These are phyloP conservation scores for Arthrinium puccinioides DNA, from an alignment of 2,329 filamentous ascomycete genomes.

Conservation along the genomic window DNA sequence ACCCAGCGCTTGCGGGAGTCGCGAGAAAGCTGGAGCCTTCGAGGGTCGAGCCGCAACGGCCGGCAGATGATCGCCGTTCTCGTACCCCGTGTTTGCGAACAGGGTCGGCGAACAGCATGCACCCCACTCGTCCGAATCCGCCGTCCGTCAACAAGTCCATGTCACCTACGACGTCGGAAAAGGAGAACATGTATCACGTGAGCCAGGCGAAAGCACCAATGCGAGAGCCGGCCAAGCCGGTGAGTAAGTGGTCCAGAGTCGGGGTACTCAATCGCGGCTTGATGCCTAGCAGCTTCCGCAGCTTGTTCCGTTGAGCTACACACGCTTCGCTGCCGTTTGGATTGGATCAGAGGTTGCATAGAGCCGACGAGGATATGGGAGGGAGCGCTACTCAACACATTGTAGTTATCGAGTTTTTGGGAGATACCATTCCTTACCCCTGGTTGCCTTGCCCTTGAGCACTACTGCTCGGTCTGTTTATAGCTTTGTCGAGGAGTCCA, in stretches of 20 bases:
- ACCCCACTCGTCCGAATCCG: conserved; percentile 9
- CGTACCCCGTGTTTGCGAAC: conserved; percentile 7
- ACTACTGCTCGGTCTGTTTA: too few species aligned
- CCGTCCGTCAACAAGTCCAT: conserved; percentile 11
- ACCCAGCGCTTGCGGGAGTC: conserved; percentile 9
- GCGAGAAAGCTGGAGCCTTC: conserved; percentile 16
- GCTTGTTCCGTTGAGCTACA: conserved; percentile 32
- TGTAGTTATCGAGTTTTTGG: too few species aligned
- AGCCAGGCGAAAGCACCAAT: conserved; percentile 8
- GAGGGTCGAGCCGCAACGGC: conserved; percentile 13
- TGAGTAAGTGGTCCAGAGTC: conserved; percentile 29
- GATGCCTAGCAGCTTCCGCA: conserved; percentile 33
- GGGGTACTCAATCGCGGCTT: conserved; percentile 28
- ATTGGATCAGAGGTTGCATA: background rate
- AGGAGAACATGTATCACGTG: conserved; percentile 16
- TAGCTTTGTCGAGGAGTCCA: too few species aligned
- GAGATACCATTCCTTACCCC: too few species aligned
- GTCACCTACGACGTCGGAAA: conserved; percentile 16
- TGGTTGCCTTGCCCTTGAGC: too few species aligned
- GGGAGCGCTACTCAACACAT: too few species aligned
- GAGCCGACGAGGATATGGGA: background rate
- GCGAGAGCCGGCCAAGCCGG: conserved; percentile 19
- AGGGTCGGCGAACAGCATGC: conserved; percentile 12
- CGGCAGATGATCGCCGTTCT: conserved; percentile 12
- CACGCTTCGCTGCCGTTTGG: background rate